Evolutionary conservation across 306 rosid genomes (phyloP).

Genomic region (Cucurbita maxima): DNA sequence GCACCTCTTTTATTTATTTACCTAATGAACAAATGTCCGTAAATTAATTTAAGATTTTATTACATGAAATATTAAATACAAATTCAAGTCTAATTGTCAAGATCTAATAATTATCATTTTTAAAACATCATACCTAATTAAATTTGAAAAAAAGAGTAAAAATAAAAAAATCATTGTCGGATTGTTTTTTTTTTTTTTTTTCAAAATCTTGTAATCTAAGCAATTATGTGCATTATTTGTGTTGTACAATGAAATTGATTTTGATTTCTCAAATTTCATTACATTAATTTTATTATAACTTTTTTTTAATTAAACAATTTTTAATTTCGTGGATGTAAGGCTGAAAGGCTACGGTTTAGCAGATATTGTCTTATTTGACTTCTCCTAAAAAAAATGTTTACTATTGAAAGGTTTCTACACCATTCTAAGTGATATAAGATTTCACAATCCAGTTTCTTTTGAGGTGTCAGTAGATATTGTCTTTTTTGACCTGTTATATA

Average conservation of each 20-base stretch:
- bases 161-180: neutral
- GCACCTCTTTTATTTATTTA: neutral
- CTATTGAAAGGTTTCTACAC: too few relatives aligned
- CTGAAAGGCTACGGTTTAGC: accelerated
- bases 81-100: neutral
- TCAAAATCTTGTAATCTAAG: neutral
- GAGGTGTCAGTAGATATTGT: too few relatives aligned
- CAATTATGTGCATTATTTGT: neutral
- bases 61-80: neutral
- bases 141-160: neutral
- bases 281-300: too few relatives aligned
- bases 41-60: neutral
- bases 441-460: too few relatives aligned
- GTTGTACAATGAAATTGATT: neutral
- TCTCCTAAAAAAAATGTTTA: too few relatives aligned
- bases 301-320: too few relatives aligned
- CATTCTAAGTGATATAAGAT: too few relatives aligned
- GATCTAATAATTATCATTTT: neutral
- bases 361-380: too few relatives aligned
- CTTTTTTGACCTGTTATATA: accelerated
- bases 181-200: neutral
- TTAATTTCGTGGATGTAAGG: too few relatives aligned
- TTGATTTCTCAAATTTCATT: neutral
- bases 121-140: neutral
- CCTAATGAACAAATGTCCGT: neutral